Conservation (phyloP, 306 rosid species). For the Cucumis hystrix region DNA sequence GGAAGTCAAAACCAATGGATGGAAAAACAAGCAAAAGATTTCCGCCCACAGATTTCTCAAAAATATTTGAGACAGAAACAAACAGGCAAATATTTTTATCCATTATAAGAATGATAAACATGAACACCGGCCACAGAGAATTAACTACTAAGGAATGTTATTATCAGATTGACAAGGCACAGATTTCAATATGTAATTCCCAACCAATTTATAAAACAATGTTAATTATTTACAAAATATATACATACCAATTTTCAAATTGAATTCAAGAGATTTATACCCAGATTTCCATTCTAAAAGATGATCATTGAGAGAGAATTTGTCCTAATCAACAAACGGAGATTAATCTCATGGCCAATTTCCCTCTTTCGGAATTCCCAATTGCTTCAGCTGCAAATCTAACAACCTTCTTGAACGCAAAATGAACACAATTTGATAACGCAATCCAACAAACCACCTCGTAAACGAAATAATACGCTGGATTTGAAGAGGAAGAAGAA, state of each 20-base stretch:
- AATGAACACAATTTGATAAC: slow-evolving; percentile 75
- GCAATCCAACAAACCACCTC: slow-evolving; percentile 77
- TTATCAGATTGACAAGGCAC: neutral
- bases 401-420: slow-evolving; percentile 59
- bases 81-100: neutral
- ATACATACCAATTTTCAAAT: neutral
- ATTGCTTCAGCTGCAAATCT: slow-evolving; percentile 42
- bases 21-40: neutral
- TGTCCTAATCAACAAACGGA: slow-evolving; percentile 36
- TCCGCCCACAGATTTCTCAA: neutral
- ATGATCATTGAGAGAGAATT: neutral
- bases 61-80: no score
- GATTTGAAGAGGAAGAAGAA: slow-evolving; percentile 45
- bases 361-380: slow-evolving; percentile 48
- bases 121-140: neutral
- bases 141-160: neutral
- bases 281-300: neutral
- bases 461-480: slow-evolving; percentile 75
- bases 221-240: slow-evolving; percentile 4
- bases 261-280: neutral
- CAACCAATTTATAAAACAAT: neutral
- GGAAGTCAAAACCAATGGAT: neutral
- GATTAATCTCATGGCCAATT: slow-evolving; percentile 45
- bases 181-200: neutral
- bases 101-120: neutral